Evolutionary conservation across 2,329 filamentous ascomycete species (phyloP), one percentile per base, ranked within the genome.

Genomic region (Monilinia laxa): DNA sequence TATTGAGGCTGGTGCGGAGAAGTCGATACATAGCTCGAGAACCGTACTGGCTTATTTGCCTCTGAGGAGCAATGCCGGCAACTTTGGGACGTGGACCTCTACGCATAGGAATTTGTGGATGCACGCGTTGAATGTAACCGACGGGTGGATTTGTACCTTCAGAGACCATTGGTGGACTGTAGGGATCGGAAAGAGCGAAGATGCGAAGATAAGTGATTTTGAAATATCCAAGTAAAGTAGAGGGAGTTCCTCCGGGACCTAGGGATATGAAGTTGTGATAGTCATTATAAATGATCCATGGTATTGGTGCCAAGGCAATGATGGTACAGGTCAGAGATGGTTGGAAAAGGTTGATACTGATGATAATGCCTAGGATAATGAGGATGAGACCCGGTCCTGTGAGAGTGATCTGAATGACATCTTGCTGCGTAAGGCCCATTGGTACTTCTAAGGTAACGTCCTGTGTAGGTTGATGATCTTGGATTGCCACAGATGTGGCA

Each of bases 191-290:
- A 5, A 95, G 82, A 47, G 86, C 84, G 80, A 92, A 88, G 57
- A 93, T 79, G 14, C 89, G 86, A 59, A 94, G 84, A 77, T 87
- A 85, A 69, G 88, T 89, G 77, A 95, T 87, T 65, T 86, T 85
- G 35, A 92, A 78, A 77, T 94, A 96, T 70, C 91, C 92, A 6
- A 78, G 70, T 53, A 90, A 84, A 0, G 90, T 95, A 3, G 88
- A 84, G 0, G 92, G 91, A 0, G 90, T 94, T 67, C 92, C 92
- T 31, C 92, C 92, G 0, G 91, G 91, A 0, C 92, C 92, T 25
- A 96, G 86, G 51, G 85, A 85, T 70, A 94, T 80, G 78, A 92
- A 95, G 76, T 88, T 89, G 64, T 82, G 80, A 78, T 92, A 95
- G 80, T 94, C 90, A 74, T 87, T 85, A 74, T 87, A 85, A 72